Evolutionary conservation across 2,329 filamentous ascomycete genomes (phyloP), one percentile per base, ranked within the genome.

Genomic region (Exophiala bonariae): DNA sequence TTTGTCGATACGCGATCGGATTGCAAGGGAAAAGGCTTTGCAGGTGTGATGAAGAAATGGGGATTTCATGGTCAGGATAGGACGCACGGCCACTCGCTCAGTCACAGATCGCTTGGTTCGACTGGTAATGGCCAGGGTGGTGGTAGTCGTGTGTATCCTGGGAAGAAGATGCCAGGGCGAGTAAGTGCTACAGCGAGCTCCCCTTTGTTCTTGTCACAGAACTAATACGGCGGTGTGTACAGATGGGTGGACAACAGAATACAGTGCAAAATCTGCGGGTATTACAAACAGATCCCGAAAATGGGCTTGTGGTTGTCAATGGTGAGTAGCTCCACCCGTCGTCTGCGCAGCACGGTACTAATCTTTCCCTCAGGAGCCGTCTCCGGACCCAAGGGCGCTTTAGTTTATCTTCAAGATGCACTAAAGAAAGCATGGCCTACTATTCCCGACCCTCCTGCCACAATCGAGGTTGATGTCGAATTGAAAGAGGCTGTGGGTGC

Each of bases 21-120:
- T 63, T 86, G 83, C 59, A 82, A 88, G 65, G 93, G 93, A 43
- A 92, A 89, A 81, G 93, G 93, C 6, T 99, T 96, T 67, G 89
- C 87, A 8, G 93, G 93, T 79, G 93, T 89, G 58, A 99, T 99
- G 93, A 99, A 99, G 82, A 80, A 88, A 59, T 88, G 92, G 73
- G 90, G 90, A 26, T 97, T 93, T 70, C 69, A 76, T 22, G 93
- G 93, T 61, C 93, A 99, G 75, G 86, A 84, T 59, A 88, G 89
- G 47, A 91, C 85, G 60, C 93, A 99, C 80, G 93, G 93, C 79
- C 92, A 95, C 73, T 96, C 91, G 64, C 83, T 90, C 73, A 90
- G 89, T 63, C 93, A 99, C 78, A 82, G 93, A 63, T 87, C 87
- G 20, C 88, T 96, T 73, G 93, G 93, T 77, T 92, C 89, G 26